phyloP scores from a whole-genome alignment of 371 early-diverging fungal species.

The Mucor racemosus region DNA sequence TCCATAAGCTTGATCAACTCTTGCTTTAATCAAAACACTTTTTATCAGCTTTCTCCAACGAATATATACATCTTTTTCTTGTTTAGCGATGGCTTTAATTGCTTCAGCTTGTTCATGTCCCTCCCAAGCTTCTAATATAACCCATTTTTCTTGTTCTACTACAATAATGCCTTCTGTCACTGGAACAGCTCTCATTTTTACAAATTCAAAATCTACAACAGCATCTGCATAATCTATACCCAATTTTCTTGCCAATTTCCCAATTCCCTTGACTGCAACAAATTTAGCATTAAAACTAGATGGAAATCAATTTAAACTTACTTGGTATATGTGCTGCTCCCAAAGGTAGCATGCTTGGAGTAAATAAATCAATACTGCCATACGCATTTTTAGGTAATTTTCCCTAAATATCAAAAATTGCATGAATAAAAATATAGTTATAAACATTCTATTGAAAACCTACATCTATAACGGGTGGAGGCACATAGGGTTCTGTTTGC shows the following conservation, averaged over 20 bases:
- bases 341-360: slow-evolving; percentile 79
- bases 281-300: background rate
- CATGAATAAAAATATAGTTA: background rate
- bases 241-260: slow-evolving; percentile 68
- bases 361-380: slow-evolving; percentile 86
- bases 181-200: slow-evolving; percentile 67
- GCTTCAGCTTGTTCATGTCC: slow-evolving; percentile 50
- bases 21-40: slow-evolving; percentile 52
- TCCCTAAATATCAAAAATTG: slow-evolving; percentile 52
- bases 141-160: slow-evolving; percentile 57
- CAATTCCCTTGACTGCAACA: slow-evolving; percentile 55
- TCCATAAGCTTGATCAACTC: slow-evolving; percentile 60
- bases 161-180: slow-evolving; percentile 78
- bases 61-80: slow-evolving; percentile 49
- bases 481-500: slow-evolving; percentile 78
- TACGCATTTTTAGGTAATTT: slow-evolving; percentile 79
- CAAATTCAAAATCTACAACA: slow-evolving; percentile 85
- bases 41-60: slow-evolving; percentile 71
- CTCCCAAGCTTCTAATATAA: slow-evolving; percentile 67
- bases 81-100: slow-evolving; percentile 53
- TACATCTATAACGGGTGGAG: slow-evolving; percentile 73
- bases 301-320: slow-evolving; percentile 33
- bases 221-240: slow-evolving; percentile 84
- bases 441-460: background rate
- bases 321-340: slow-evolving; percentile 81